Evolutionary conservation across 768 basidiomycete species (phyloP).

Genomic region (Pulveroboletus sp.): DNA sequence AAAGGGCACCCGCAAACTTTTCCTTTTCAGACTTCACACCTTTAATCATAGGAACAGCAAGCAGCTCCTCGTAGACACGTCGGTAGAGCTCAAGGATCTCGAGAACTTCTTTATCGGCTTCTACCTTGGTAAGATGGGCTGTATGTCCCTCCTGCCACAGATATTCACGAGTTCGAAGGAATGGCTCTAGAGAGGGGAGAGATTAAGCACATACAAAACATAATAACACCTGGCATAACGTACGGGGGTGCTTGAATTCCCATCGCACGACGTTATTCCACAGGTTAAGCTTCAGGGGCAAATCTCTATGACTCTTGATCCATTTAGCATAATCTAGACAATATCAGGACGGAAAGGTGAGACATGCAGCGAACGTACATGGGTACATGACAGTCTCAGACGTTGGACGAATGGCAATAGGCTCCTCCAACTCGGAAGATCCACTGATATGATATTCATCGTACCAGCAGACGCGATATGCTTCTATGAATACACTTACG

Average conservation of each 20-base stretch:
- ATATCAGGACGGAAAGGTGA: constrained; percentile 1
- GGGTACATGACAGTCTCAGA: constrained; percentile 99
- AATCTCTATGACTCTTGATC: constrained; percentile 96
- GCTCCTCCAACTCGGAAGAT: constrained; percentile 90
- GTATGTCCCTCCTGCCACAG: constrained; percentile 99
- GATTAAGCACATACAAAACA: background rate
- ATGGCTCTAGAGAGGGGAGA: constrained; percentile 65
- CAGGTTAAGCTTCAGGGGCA: constrained; percentile 95
- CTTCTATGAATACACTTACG: constrained; percentile 48
- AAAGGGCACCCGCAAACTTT: constrained; percentile 96
- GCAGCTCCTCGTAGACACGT: constrained; percentile 91
- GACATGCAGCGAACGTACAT: constrained; percentile 47
- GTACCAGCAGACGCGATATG: background rate
- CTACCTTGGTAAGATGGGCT: constrained; percentile 80
- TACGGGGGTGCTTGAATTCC: constrained; percentile 99
- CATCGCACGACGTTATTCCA: constrained; percentile 99
- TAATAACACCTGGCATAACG: constrained; percentile 24
- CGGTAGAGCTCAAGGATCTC: constrained; percentile 96
- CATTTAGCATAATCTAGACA: constrained; percentile 91
- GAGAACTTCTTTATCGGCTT: constrained; percentile 88
- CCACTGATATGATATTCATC: constrained; percentile 48
- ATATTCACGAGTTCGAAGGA: constrained; percentile 98
- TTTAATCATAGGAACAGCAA: constrained; percentile 95
- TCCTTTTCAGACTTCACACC: constrained; percentile 99
- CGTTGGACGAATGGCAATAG: constrained; percentile 95